Conservation (phyloP, 129 eudicot species). For the Pseudognaphalium luteoalbum region DNA sequence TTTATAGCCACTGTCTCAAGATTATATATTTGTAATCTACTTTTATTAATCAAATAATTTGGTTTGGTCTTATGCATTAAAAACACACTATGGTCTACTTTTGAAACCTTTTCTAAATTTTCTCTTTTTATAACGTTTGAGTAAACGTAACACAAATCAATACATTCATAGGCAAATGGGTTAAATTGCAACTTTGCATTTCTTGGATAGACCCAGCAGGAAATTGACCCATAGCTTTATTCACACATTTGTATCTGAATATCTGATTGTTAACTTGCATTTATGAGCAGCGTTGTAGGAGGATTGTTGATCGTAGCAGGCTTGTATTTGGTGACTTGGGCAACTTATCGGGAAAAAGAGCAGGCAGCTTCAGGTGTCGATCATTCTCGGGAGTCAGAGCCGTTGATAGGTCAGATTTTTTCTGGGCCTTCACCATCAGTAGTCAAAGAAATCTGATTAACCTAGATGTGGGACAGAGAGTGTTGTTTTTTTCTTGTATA, state of each 20-base stretch:
- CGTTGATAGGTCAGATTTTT: constrained; percentile 50
- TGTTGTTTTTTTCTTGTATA: not conserved
- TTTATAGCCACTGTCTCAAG: not conserved
- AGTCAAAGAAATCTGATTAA: constrained; percentile 1
- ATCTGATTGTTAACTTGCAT: constrained; percentile 16
- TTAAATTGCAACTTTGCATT: not conserved
- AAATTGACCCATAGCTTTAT: not conserved
- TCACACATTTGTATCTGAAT: constrained; percentile 11
- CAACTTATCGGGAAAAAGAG: constrained; percentile 63
- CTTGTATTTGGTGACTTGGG: constrained; percentile 96
- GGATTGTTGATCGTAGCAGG: constrained; percentile 79
- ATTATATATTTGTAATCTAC: not conserved
- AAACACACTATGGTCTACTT: not conserved
- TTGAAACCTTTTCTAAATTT: not conserved
- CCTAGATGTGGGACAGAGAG: not conserved
- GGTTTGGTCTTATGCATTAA: not conserved
- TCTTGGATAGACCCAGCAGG: not conserved
- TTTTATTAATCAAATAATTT: not conserved
- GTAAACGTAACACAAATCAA: not conserved
- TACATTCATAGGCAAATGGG: not conserved
- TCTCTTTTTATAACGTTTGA: not conserved
- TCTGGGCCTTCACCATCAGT: constrained; percentile 50
- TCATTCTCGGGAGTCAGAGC: constrained; percentile 46
- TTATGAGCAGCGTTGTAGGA: constrained; percentile 70
- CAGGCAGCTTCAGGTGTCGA: constrained; percentile 37